Conservation (phyloP, 495 filamentous ascomycete species). For the Penicillium pancosmium region DNA sequence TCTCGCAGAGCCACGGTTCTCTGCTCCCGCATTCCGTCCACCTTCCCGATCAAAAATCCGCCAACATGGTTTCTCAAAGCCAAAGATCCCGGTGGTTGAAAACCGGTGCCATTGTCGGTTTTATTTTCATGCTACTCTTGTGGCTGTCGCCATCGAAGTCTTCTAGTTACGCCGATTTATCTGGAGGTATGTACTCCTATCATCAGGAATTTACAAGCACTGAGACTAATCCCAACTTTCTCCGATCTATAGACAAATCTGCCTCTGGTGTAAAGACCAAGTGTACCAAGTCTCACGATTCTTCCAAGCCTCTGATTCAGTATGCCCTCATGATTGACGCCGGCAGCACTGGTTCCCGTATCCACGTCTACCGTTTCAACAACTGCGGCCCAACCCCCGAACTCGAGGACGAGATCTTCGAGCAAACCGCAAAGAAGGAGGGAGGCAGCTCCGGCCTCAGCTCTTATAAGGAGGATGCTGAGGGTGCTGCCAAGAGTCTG, state of each 20-base stretch:
- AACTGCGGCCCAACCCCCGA: slow-evolving; percentile 97
- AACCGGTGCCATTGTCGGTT: slow-evolving; percentile 75
- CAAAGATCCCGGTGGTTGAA: slow-evolving; percentile 80
- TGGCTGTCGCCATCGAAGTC: slow-evolving; percentile 66
- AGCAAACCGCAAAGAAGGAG: slow-evolving; percentile 78
- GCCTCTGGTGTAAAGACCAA: slow-evolving; percentile 41
- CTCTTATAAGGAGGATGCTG: slow-evolving; percentile 79
- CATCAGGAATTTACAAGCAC: neutral
- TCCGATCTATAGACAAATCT: slow-evolving; percentile 29
- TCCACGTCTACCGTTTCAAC: slow-evolving; percentile 98
- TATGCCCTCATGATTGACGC: slow-evolving; percentile 99
- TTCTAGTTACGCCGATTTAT: slow-evolving; percentile 33
- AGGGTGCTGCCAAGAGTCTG: slow-evolving; percentile 85
- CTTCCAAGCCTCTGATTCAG: slow-evolving; percentile 89
- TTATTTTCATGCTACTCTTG: slow-evolving; percentile 74
- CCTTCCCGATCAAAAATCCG: slow-evolving; percentile 24
- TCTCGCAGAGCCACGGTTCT: slow-evolving; percentile 33
- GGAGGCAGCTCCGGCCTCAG: slow-evolving; percentile 78
- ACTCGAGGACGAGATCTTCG: slow-evolving; percentile 87
- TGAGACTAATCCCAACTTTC: slow-evolving; percentile 11
- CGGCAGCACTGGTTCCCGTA: slow-evolving; percentile 94
- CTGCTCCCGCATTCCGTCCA: slow-evolving; percentile 15
- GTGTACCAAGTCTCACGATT: slow-evolving; percentile 80
- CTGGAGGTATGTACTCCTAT: slow-evolving; percentile 37
- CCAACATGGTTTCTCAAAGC: slow-evolving; percentile 64